phyloP scores from a whole-genome alignment of 202 grass and related monocot genomes.

The Sporobolus alterniflorus region DNA sequence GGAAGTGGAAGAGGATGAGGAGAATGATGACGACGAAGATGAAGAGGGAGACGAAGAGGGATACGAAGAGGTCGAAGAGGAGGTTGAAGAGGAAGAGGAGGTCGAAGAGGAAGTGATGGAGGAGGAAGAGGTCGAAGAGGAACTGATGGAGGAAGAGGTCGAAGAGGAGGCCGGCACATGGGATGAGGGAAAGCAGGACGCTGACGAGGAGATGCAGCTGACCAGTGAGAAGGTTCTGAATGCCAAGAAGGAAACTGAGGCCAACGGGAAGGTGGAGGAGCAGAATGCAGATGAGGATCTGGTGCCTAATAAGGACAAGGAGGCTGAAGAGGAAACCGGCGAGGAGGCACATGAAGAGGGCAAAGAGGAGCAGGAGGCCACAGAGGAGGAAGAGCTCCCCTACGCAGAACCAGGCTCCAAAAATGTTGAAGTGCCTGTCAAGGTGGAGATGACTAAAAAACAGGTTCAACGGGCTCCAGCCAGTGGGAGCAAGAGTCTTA shows the following conservation, averaged over 20 bases:
- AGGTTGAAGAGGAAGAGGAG: neutral
- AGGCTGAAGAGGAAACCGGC: neutral
- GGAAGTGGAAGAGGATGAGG: neutral
- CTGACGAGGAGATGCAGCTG: neutral
- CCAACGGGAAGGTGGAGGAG: neutral
- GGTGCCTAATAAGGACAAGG: neutral
- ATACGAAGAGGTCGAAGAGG: neutral
- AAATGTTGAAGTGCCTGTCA: neutral
- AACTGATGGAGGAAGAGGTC: neutral
- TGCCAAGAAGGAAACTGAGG: neutral
- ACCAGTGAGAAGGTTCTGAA: neutral
- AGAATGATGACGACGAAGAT: neutral
- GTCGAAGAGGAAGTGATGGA: neutral
- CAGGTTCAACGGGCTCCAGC: neutral
- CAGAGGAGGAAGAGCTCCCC: neutral
- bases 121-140: neutral
- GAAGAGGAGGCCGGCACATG: neutral
- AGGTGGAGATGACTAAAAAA: neutral
- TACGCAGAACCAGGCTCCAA: neutral
- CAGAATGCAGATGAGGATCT: neutral
- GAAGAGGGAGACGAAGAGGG: neutral
- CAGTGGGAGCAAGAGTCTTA: neutral
- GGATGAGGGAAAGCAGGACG: neutral
- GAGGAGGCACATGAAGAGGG: neutral
- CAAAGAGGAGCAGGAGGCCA: neutral